phyloP scores from a whole-genome alignment of 345 rosid species.

The Linum lewisii region DNA sequence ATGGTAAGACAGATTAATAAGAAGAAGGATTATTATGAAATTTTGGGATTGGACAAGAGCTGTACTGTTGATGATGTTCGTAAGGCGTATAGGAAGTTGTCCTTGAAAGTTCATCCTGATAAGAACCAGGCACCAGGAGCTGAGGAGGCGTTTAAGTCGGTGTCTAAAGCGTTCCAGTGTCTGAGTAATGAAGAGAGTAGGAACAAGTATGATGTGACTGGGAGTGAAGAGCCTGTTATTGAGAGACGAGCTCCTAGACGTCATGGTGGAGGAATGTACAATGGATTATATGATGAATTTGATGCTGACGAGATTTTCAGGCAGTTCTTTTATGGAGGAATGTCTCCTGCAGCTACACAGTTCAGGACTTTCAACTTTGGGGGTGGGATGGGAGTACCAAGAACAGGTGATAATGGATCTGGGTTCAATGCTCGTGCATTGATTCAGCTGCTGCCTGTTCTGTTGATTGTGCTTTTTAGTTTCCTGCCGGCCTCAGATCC shows the following conservation, averaged over 20 bases:
- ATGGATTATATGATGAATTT: conserved; percentile 63
- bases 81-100: conserved; percentile 77
- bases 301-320: conserved; percentile 93
- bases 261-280: conserved; percentile 28
- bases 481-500: conserved; percentile 78
- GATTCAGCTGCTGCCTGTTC: conserved; percentile 71
- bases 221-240: conserved; percentile 64
- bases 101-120: conserved; percentile 89
- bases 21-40: conserved; percentile 81
- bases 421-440: conserved; percentile 51
- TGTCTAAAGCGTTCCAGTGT: conserved; percentile 90
- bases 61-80: conserved; percentile 75
- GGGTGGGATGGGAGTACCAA: conserved; percentile 37
- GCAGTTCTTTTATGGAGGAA: conserved; percentile 87
- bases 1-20: conserved; percentile 65
- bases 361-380: conserved; percentile 65
- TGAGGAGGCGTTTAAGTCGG: conserved; percentile 80
- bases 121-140: conserved; percentile 93
- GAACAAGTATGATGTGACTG: conserved; percentile 60
- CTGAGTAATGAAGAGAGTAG: conserved; percentile 62
- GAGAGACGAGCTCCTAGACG: conserved; percentile 37
- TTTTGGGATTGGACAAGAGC: conserved; percentile 54
- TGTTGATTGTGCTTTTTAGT: conserved; percentile 57
- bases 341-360: conserved; percentile 62
- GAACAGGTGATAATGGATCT: conserved; percentile 43